Conservation (phyloP, 495 filamentous ascomycete genomes). For the Aspergillus steynii region DNA sequence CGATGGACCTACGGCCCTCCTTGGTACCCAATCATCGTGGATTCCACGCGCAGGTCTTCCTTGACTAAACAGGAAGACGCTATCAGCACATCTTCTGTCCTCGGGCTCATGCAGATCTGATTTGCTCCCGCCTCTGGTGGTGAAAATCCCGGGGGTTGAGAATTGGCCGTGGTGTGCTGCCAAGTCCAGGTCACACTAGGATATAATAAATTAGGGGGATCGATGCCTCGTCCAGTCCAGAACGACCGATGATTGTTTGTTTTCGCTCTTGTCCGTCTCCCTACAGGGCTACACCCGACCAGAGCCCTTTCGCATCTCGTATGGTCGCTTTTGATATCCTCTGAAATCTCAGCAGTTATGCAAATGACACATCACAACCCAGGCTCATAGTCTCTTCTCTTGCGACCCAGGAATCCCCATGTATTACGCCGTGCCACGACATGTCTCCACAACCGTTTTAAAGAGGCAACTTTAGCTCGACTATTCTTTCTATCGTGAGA, state of each 20-base stretch:
- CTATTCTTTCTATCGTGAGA: neutral
- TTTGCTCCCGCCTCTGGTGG: neutral
- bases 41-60: neutral
- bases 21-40: neutral
- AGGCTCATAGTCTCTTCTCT: neutral
- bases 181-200: neutral
- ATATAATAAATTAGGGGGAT: neutral
- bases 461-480: neutral
- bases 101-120: neutral
- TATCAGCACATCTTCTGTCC: neutral
- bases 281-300: neutral
- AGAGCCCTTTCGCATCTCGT: neutral
- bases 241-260: slow-evolving; percentile 1
- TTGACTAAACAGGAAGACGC: neutral
- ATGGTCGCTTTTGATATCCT: neutral
- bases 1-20: neutral
- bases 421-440: neutral
- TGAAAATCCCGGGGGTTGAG: neutral
- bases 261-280: neutral
- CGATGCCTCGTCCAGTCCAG: neutral
- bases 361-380: neutral
- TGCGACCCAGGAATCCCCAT: neutral
- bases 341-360: neutral
- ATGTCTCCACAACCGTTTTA: neutral
- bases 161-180: slow-evolving; percentile 4